Percentiles rank a stretch among this genome's conserved stretches.
Conservation (phyloP, 2,329 filamentous ascomycete species). For the Aspergillus sp. region DNA sequence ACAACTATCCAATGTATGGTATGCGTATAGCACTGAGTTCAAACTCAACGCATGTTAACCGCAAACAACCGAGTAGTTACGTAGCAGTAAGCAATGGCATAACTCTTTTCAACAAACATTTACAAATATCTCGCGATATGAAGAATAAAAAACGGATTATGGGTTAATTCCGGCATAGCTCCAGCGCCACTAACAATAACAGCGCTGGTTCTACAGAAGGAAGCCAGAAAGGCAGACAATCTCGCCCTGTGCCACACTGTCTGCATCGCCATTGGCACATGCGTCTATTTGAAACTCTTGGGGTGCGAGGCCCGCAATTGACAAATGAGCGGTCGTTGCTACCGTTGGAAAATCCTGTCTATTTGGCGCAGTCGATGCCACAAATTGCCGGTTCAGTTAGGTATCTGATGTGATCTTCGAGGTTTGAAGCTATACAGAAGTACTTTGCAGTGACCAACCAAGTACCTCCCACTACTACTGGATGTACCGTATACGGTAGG, state of each 20-base stretch:
- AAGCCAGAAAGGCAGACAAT: background rate
- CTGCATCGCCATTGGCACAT: slow-evolving; percentile 3
- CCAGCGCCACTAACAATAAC: slow-evolving; percentile 1
- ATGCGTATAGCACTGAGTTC: background rate
- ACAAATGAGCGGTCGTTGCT: slow-evolving; percentile 10
- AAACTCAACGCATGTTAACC: background rate
- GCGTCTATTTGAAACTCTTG: background rate
- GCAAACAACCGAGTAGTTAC: background rate
- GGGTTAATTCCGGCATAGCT: background rate
- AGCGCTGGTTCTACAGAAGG: too few relatives aligned
- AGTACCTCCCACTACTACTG: too few relatives aligned
- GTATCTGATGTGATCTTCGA: background rate
- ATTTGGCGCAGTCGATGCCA: slow-evolving; percentile 4
- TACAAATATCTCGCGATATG: background rate
- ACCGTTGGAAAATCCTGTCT: background rate
- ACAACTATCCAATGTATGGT: too few relatives aligned
- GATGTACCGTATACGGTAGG: too few relatives aligned
- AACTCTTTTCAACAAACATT: background rate
- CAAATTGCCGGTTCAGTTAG: background rate
- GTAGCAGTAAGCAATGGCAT: background rate
- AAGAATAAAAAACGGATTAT: background rate
- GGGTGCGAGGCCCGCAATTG: background rate
- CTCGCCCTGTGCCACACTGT: slow-evolving; percentile 11
- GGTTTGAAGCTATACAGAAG: background rate
- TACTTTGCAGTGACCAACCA: too few relatives aligned